Conservation (phyloP, 176 grass and related monocot genomes). For the Phyllostachys edulis region DNA sequence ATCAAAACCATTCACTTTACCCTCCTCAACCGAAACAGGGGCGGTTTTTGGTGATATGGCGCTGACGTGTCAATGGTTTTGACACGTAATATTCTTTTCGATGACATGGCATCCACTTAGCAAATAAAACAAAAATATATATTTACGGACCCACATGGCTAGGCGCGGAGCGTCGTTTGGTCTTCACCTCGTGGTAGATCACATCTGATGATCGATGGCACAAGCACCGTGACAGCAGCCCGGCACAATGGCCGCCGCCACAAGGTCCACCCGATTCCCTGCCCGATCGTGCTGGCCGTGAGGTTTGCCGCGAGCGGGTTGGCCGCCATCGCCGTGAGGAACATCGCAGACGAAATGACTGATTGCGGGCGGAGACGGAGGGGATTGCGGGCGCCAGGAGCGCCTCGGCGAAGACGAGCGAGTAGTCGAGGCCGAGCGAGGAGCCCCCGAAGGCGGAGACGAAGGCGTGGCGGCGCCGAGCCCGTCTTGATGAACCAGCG, state of each 20-base stretch:
- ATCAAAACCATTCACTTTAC: too few relatives aligned
- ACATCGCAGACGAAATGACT: slow-evolving; percentile 87
- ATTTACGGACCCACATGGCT: too few relatives aligned
- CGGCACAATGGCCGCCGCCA: slow-evolving; percentile 93
- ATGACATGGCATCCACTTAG: too few relatives aligned
- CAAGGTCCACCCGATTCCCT: slow-evolving; percentile 89
- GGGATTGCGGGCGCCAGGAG: slow-evolving; percentile 89
- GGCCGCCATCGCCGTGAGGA: slow-evolving; percentile 91
- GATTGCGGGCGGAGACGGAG: slow-evolving; percentile 84
- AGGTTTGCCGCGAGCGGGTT: slow-evolving; percentile 91
- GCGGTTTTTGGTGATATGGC: too few relatives aligned
- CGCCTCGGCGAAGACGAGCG: slow-evolving; percentile 93
- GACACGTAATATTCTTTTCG: too few relatives aligned
- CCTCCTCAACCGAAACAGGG: too few relatives aligned
- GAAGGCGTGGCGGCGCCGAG: slow-evolving; percentile 87
- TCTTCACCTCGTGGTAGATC: too few relatives aligned
- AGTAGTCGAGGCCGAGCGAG: slow-evolving; percentile 84
- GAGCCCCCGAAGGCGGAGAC: slow-evolving; percentile 81
- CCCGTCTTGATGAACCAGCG: slow-evolving; percentile 95
- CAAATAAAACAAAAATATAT: too few relatives aligned
- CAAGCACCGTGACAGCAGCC: slow-evolving; percentile 65
- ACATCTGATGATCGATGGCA: too few relatives aligned
- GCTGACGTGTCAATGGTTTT: too few relatives aligned
- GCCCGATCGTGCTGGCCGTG: slow-evolving; percentile 59
- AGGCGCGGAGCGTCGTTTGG: too few relatives aligned